These are phyloP conservation scores for Hemerocallis citrina DNA, from an alignment of 106 monocot species.

Conservation along the genomic window DNA sequence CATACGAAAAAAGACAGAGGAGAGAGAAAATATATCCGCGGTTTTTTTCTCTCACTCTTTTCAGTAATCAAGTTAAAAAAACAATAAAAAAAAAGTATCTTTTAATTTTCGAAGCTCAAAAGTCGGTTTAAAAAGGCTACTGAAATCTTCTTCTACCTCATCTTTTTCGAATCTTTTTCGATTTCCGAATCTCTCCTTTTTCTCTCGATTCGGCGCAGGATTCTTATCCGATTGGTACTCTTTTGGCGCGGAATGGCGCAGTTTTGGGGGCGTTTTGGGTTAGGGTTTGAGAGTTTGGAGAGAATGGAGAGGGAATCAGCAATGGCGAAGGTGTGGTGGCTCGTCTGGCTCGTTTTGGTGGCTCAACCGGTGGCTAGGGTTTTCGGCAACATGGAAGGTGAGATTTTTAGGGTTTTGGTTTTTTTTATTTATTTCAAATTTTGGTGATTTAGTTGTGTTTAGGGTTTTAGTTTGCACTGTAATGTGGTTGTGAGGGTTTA, in stretches of 20 bases:
- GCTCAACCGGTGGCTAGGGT: constrained; percentile 14
- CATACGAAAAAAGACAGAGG: neutral
- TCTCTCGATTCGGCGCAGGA: neutral
- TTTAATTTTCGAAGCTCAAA: neutral
- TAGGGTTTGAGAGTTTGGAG: neutral
- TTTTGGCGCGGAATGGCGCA: constrained; percentile 10
- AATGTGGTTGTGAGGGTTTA: neutral
- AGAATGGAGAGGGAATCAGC: neutral
- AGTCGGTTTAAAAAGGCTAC: no score
- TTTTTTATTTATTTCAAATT: neutral
- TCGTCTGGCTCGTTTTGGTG: constrained; percentile 12
- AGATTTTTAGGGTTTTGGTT: neutral
- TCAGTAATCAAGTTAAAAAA: neutral
- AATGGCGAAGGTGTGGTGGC: constrained; percentile 7
- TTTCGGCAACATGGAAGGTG: constrained; percentile 40
- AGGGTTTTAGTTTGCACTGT: neutral
- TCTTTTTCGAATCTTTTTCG: constrained; percentile 15
- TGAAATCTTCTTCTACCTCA: neutral
- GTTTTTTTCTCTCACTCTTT: constrained; percentile 1
- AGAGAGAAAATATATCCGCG: neutral
- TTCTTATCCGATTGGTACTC: constrained; percentile 14
- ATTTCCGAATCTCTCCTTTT: neutral
- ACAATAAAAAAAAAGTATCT: neutral
- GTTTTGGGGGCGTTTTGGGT: constrained; percentile 1
- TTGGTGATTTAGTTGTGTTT: neutral